Conservation (phyloP, 2,329 filamentous ascomycete genomes). For the Fusarium mangiferae region DNA sequence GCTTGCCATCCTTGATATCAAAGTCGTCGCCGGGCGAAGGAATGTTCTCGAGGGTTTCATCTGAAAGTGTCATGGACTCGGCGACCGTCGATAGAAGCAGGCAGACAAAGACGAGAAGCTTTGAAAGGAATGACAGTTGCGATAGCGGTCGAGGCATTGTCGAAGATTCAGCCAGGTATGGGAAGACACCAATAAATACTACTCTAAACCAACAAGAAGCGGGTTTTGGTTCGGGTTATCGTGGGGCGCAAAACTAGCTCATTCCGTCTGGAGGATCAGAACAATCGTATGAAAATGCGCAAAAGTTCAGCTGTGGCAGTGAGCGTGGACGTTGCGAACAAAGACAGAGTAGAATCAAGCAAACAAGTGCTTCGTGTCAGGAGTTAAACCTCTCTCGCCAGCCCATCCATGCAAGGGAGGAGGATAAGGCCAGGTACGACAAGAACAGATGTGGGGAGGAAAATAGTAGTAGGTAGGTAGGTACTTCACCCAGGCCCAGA, state of each 20-base stretch:
- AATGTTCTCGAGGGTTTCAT: constrained; percentile 76
- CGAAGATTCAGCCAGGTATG: constrained; percentile 29
- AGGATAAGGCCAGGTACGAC: constrained; percentile 20
- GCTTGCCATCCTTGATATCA: constrained; percentile 77
- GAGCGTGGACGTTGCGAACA: constrained; percentile 1
- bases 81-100: constrained; percentile 41
- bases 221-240: constrained; percentile 32
- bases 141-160: constrained; percentile 31
- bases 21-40: constrained; percentile 80
- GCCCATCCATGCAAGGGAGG: constrained; percentile 35
- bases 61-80: constrained; percentile 70
- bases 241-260: constrained; percentile 38
- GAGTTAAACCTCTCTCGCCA: constrained; percentile 27
- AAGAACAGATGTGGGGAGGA: constrained; percentile 21
- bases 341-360: constrained; percentile 8
- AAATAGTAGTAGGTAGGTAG: not conserved
- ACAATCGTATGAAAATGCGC: not conserved
- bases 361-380: constrained; percentile 27
- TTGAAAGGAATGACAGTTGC: constrained; percentile 31
- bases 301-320: not conserved
- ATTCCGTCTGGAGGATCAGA: constrained; percentile 30
- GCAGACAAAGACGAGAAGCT: constrained; percentile 31
- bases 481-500: not conserved
- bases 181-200: constrained; percentile 29
- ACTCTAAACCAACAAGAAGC: constrained; percentile 30